Percentiles rank a stretch among this genome's conserved stretches.
Conservation (phyloP, 108 stramenopile species). For the Fistulifera pelliculosa region DNA sequence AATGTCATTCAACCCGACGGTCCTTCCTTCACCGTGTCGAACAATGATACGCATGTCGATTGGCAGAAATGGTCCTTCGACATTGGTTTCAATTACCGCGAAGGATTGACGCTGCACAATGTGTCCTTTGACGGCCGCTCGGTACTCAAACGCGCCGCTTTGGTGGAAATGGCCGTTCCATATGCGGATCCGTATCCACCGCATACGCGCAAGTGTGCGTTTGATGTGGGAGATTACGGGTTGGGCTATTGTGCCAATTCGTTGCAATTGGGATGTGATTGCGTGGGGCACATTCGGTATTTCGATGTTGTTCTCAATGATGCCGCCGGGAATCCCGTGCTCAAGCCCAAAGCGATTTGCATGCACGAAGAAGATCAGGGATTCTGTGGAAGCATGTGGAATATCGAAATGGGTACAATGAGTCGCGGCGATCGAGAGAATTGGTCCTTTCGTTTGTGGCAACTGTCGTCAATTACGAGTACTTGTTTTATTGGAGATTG, state of each 20-base stretch:
- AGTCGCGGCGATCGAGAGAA: conserved; percentile 44
- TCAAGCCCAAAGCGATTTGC: conserved; percentile 48
- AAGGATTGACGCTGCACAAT: conserved; percentile 57
- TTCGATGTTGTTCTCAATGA: conserved; percentile 55
- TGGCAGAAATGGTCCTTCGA: conserved; percentile 65
- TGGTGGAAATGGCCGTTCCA: conserved; percentile 77
- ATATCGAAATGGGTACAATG: conserved; percentile 66
- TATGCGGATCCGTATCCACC: conserved; percentile 58
- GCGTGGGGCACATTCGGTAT: conserved; percentile 67
- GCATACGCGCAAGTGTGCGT: conserved; percentile 44
- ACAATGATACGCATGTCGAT: conserved; percentile 31
- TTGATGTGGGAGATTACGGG: conserved; percentile 44
- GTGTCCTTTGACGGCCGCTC: conserved; percentile 42
- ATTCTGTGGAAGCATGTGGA: conserved; percentile 73
- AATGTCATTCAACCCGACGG: conserved; percentile 58
- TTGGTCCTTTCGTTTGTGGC: conserved; percentile 52
- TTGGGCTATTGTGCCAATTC: conserved; percentile 53
- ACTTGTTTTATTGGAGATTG: conserved; percentile 54
- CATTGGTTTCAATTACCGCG: conserved; percentile 61
- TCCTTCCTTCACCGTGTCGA: conserved; percentile 47
- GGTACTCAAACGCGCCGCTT: conserved; percentile 34
- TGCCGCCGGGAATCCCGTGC: conserved; percentile 21
- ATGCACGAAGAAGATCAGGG: conserved; percentile 77
- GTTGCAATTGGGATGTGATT: conserved; percentile 56
- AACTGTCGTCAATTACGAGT: conserved; percentile 77